Conservation (phyloP, 768 basidiomycete genomes). For the Agaricus subrufescens region DNA sequence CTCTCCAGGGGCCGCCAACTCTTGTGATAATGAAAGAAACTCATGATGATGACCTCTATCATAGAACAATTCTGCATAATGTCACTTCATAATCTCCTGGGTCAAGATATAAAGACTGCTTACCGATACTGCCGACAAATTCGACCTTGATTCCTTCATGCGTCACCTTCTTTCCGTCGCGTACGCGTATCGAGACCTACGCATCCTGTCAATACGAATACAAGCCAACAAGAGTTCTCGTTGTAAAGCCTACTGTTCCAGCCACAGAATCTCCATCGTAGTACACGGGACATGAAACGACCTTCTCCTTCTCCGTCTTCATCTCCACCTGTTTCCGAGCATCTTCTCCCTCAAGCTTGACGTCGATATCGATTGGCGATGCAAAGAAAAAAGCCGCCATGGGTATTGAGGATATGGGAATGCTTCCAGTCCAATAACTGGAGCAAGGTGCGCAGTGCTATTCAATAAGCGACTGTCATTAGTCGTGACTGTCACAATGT, state of each 20-base stretch:
- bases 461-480: no score
- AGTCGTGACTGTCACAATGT: background rate
- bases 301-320: conserved; percentile 86
- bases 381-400: conserved; percentile 94
- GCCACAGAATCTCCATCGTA: conserved; percentile 92
- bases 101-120: conserved; percentile 18
- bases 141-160: conserved; percentile 99
- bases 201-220: background rate
- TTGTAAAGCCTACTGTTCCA: conserved; percentile 58
- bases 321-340: conserved; percentile 84
- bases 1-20: conserved; percentile 93
- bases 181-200: conserved; percentile 80
- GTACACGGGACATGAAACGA: conserved; percentile 84
- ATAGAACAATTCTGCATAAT: conserved; percentile 76
- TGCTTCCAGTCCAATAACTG: background rate
- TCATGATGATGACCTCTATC: conserved; percentile 98
- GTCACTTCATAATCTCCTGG: background rate
- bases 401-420: conserved; percentile 1
- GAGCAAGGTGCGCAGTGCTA: background rate
- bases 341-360: conserved; percentile 86
- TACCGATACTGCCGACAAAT: conserved; percentile 94
- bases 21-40: conserved; percentile 92
- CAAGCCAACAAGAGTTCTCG: background rate
- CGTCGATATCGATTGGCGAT: conserved; percentile 86
- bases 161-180: conserved; percentile 91